Evolutionary conservation across 1,284 basidiomycete species (phyloP), one percentile per base, ranked within the genome.

Genomic region (Pseudozyma sp.): DNA sequence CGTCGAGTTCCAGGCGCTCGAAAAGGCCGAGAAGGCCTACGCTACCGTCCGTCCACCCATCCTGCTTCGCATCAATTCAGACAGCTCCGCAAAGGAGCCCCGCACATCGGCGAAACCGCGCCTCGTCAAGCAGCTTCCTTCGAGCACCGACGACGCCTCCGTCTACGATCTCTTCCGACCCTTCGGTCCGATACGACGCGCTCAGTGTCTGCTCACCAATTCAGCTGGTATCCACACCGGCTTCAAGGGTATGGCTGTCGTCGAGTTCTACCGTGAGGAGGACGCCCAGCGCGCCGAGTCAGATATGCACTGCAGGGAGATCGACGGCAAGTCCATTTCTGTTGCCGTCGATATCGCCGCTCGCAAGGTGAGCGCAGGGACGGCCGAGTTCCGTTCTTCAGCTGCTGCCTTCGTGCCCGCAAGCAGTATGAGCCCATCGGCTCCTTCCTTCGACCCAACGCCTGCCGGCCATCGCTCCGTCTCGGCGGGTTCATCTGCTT

Each of bases 11-110:
- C 77, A 82, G 48, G 63, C 70, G 4, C 65, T 82, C 13, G 65
- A 75, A 33, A 81, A 78, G 54, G 78, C 80, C 7, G 79, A 82
- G 48, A 75, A 71, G 55, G 80, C 80, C 0, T 78, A 78, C 33
- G 79, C 80, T 13, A 81, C 62, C 39, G 65, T 81, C 29, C 56
- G 66, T 13, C 47, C 60, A 37, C 66, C 67, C 16, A 66, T 78
- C 34, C 49, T 60, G 13, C 73, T 81, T 13, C 51, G 61, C 47
- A 67, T 81, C 39, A 34, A 58, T 19, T 43, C 63, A 11, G 67
- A 72, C 8, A 2, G 10, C 45, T 53, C 63, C 2, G 6, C 44
- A 5, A 37, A 49, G 13, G 79, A 82, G 29, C 79, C 73, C 1
- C 49, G 42, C 17, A 50, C 77, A 2, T 14, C 49, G 11, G 65